A percentile compares a stretch with the other conserved stretches of the same genome.
phyloP scores from a whole-genome alignment of 2,329 filamentous ascomycete genomes.

The Exophiala dermatitidis region DNA sequence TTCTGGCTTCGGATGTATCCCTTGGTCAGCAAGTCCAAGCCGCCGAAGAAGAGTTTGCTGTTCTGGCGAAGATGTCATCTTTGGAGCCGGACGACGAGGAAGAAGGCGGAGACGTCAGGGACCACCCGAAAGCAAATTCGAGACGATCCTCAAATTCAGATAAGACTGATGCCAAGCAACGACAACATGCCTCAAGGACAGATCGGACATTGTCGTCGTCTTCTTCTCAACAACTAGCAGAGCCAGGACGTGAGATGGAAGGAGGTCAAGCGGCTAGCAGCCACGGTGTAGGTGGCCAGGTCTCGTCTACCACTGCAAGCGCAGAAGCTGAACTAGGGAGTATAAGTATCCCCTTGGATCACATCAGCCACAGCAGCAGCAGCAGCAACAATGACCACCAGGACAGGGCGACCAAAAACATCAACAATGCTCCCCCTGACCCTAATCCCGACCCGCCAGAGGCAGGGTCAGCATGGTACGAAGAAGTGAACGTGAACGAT shows the following conservation, averaged over 20 bases:
- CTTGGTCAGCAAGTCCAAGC: slow-evolving; percentile 17
- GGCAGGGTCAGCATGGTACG: too few species aligned
- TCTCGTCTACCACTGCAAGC: too few species aligned
- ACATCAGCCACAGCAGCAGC: too few species aligned
- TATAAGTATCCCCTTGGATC: too few species aligned
- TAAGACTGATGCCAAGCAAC: slow-evolving; percentile 2
- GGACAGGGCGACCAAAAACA: too few species aligned
- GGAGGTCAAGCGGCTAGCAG: too few species aligned
- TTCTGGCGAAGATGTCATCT: slow-evolving; percentile 14
- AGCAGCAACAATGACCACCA: too few species aligned
- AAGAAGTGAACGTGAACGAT: too few species aligned
- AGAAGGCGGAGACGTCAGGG: slow-evolving; percentile 8
- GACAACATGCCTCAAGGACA: neutral
- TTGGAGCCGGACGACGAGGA: slow-evolving; percentile 23
- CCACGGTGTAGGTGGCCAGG: too few species aligned
- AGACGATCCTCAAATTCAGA: slow-evolving; percentile 2
- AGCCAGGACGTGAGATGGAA: neutral
- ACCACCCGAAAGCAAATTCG: slow-evolving; percentile 9
- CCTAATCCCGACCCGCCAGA: too few species aligned
- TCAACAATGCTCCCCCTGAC: too few species aligned
- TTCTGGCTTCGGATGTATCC: slow-evolving; percentile 15
- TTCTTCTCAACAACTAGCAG: neutral
- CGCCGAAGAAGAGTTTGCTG: slow-evolving; percentile 19
- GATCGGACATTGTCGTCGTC: neutral
- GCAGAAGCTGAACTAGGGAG: too few species aligned